Conservation (phyloP, 169 alveolate species). For the Cryptosporidium felis region DNA sequence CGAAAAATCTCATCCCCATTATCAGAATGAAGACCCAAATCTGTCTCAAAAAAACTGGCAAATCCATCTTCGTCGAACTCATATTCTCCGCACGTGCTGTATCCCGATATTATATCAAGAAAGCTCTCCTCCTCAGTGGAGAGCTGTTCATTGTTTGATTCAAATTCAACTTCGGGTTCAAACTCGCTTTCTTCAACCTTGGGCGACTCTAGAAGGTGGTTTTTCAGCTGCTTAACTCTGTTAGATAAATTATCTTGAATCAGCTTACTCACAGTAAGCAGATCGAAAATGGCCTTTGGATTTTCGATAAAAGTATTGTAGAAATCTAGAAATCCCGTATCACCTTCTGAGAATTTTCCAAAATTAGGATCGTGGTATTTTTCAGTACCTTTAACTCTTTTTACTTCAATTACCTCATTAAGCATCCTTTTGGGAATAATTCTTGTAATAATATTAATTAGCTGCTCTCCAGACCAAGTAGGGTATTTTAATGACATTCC, state of each 20-base stretch:
- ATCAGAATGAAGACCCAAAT: neutral
- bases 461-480: constrained; percentile 68
- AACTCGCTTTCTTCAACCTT: neutral
- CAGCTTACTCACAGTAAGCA: constrained; percentile 34
- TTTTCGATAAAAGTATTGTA: constrained; percentile 8
- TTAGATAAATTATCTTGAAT: constrained; percentile 27
- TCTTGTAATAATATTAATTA: constrained; percentile 51
- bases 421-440: constrained; percentile 27
- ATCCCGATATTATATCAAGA: neutral
- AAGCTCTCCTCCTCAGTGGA: neutral
- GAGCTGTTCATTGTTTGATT: neutral
- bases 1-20: neutral
- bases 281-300: neutral
- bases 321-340: constrained; percentile 5
- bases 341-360: neutral
- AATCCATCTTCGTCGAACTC: constrained; percentile 42
- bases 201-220: neutral
- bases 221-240: neutral
- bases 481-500: constrained; percentile 71
- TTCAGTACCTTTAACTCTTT: neutral
- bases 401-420: neutral
- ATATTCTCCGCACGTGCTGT: constrained; percentile 27
- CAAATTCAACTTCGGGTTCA: neutral
- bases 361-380: neutral
- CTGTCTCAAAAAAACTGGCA: constrained; percentile 12